phyloP scores from a whole-genome alignment of 768 basidiomycete genomes.

The Mycena pura region DNA sequence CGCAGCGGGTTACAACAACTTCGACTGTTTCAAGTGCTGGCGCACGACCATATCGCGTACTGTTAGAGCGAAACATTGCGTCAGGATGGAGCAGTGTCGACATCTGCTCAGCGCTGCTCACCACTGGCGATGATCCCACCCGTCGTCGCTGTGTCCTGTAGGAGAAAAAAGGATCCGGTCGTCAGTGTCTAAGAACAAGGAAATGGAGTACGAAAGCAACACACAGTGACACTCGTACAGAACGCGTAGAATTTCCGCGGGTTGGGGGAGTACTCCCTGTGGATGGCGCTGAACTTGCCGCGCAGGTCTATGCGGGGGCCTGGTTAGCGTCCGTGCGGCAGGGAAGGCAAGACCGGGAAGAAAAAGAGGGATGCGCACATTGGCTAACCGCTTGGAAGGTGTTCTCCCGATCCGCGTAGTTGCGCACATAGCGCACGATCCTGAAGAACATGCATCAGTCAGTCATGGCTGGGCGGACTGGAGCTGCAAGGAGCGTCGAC shows the following conservation, averaged over 20 bases:
- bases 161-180: neutral
- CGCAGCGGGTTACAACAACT: slow-evolving; percentile 70
- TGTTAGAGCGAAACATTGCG: slow-evolving; percentile 40
- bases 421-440: slow-evolving; percentile 73
- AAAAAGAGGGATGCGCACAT: slow-evolving; percentile 53
- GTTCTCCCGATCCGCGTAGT: slow-evolving; percentile 74
- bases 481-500: no score
- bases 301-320: slow-evolving; percentile 56
- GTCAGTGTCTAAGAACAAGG: neutral
- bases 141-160: slow-evolving; percentile 72
- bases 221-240: slow-evolving; percentile 76
- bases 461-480: no score
- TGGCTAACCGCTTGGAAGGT: slow-evolving; percentile 74
- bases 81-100: slow-evolving; percentile 13
- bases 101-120: slow-evolving; percentile 58
- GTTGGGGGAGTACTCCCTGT: slow-evolving; percentile 74
- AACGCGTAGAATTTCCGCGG: slow-evolving; percentile 82
- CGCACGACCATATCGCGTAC: slow-evolving; percentile 86
- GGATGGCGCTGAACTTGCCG: slow-evolving; percentile 77
- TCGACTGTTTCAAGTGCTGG: slow-evolving; percentile 77
- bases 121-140: slow-evolving; percentile 80
- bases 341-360: neutral
- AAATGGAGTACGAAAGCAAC: slow-evolving; percentile 20
- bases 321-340: no score
- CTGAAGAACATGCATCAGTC: slow-evolving; percentile 36